A percentile compares a stretch with the other conserved stretches of the same genome.
Evolutionary conservation across 1,284 basidiomycete genomes (phyloP).

Genomic region (Meira miltonrushii): DNA sequence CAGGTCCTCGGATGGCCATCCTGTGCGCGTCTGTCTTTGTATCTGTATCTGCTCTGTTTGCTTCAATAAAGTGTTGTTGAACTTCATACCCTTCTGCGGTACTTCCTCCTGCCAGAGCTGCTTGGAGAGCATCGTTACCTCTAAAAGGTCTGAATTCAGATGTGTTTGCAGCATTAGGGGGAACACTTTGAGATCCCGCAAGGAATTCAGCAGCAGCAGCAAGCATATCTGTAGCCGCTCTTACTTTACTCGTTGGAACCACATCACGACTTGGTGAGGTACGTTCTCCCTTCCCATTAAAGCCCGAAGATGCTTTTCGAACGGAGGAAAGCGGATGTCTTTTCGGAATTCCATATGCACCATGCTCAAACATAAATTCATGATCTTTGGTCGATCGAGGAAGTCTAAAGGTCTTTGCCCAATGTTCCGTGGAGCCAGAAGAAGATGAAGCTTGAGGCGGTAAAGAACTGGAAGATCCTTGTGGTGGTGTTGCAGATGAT

Average conservation of each 20-base stretch:
- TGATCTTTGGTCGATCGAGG: constrained; percentile 6
- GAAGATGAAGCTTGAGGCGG: neutral
- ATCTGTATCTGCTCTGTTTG: neutral
- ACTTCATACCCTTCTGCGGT: constrained; percentile 12
- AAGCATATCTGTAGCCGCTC: constrained; percentile 39
- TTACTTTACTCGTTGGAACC: constrained; percentile 21
- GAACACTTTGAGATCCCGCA: constrained; percentile 15
- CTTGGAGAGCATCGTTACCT: constrained; percentile 2
- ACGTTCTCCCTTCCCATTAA: constrained; percentile 33
- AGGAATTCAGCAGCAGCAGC: constrained; percentile 44
- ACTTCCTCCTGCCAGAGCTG: constrained; percentile 10
- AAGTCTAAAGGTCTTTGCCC: constrained; percentile 2
- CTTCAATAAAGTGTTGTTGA: neutral
- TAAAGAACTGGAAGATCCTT: neutral
- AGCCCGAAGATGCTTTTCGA: constrained; percentile 11
- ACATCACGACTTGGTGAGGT: constrained; percentile 16
- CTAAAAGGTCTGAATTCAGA: neutral
- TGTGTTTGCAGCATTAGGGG: constrained; percentile 1
- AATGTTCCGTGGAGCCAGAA: neutral
- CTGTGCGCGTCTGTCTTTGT: neutral
- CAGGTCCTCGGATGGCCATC: constrained; percentile 30
- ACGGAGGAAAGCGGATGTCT: constrained; percentile 36
- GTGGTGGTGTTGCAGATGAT: neutral
- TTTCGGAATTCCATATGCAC: constrained; percentile 56
- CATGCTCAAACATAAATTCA: constrained; percentile 41